Evolutionary conservation across 1,284 basidiomycete species (phyloP).

Genomic region (Neolentinus lepideus): DNA sequence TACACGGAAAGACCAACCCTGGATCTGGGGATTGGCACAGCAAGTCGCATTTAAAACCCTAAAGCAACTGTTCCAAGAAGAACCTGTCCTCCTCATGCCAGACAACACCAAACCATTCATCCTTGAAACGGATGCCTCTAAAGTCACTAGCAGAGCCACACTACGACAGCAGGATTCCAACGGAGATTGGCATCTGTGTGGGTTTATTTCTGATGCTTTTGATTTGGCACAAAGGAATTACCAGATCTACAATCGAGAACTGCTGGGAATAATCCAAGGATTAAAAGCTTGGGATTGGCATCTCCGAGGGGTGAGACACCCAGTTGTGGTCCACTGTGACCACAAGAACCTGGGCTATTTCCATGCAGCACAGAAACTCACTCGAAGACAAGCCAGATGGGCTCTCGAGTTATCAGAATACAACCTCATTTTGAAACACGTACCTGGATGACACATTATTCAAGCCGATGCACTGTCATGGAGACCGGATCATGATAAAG

Average conservation of each 20-base stretch:
- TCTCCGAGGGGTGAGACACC: constrained; percentile 19
- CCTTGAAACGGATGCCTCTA: constrained; percentile 16
- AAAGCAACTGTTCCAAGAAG: constrained; percentile 18
- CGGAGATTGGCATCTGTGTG: constrained; percentile 16
- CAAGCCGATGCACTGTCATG: constrained; percentile 33
- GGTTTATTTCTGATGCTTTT: constrained; percentile 20
- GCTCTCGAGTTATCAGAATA: constrained; percentile 24
- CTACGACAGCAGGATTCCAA: constrained; percentile 11
- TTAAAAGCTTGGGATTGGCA: constrained; percentile 33
- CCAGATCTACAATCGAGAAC: constrained; percentile 26
- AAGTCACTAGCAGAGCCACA: constrained; percentile 10
- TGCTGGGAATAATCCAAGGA: constrained; percentile 30
- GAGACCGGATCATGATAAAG: constrained; percentile 24
- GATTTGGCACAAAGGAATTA: constrained; percentile 24
- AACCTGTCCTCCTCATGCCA: constrained; percentile 13
- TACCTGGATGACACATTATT: constrained; percentile 24
- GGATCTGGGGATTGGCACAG: constrained; percentile 11
- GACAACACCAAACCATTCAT: constrained; percentile 6
- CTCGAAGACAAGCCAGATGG: constrained; percentile 33
- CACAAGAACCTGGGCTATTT: constrained; percentile 39
- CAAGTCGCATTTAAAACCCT: constrained; percentile 22
- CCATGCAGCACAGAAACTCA: constrained; percentile 25
- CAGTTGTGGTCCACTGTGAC: constrained; percentile 27
- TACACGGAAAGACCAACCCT: constrained; percentile 17
- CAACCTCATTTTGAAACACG: constrained; percentile 29